Evolutionary conservation across 805 yeast genomes (phyloP).

Genomic region (Pichia thaimueangensis): DNA sequence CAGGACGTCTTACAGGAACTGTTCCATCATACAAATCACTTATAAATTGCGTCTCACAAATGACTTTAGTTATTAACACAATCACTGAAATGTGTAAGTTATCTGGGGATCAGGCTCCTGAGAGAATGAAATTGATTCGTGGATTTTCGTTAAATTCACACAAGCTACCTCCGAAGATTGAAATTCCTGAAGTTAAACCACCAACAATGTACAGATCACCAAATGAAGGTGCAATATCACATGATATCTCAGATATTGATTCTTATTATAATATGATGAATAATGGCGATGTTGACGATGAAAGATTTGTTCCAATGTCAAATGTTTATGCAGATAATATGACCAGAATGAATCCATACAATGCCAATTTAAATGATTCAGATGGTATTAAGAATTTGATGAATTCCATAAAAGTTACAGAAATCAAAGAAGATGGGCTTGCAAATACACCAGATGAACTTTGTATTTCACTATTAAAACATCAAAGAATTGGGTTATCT

Average conservation of each 20-base stretch:
- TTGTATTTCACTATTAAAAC: constrained; percentile 38
- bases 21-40: background rate
- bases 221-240: background rate
- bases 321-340: constrained; percentile 5
- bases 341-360: constrained; percentile 5
- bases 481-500: constrained; percentile 77
- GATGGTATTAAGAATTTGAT: constrained; percentile 19
- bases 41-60: constrained; percentile 2
- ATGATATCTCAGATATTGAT: background rate
- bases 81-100: constrained; percentile 10
- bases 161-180: constrained; percentile 4
- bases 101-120: background rate
- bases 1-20: background rate
- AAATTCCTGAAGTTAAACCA: background rate
- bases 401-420: constrained; percentile 45
- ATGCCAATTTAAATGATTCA: constrained; percentile 16
- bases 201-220: constrained; percentile 1
- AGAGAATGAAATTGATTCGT: constrained; percentile 3
- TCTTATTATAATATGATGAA: background rate
- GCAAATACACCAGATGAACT: constrained; percentile 66
- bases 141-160: constrained; percentile 2
- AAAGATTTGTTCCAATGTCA: constrained; percentile 8
- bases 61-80: constrained; percentile 9
- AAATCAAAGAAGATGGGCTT: constrained; percentile 40
- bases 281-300: constrained; percentile 9